Evolutionary conservation across 2,329 filamentous ascomycete species (phyloP).

Genomic region (Aureobasidium leucospermi): DNA sequence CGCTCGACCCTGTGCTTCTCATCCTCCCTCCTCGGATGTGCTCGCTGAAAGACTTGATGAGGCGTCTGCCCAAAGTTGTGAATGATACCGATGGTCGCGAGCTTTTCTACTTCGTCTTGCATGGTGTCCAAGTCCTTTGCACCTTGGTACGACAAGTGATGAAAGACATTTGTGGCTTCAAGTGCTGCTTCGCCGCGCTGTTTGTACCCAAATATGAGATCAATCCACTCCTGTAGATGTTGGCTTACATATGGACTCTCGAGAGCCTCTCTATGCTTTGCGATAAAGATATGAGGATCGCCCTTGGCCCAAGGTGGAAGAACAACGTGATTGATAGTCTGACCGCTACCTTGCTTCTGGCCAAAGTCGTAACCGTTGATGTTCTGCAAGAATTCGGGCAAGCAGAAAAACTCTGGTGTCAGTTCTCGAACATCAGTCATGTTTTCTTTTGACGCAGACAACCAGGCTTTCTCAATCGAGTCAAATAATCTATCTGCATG

Average conservation of each 20-base stretch:
- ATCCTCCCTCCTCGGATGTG: conserved; percentile 65
- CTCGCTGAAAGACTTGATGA: conserved; percentile 80
- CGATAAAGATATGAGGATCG: conserved; percentile 89
- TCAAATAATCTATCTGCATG: conserved; percentile 94
- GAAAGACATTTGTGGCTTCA: conserved; percentile 90
- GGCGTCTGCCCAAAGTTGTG: conserved; percentile 98
- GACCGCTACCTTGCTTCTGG: conserved; percentile 68
- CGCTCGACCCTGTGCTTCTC: conserved; percentile 55
- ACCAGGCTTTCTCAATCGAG: conserved; percentile 85
- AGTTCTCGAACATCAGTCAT: conserved; percentile 92
- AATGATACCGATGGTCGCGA: conserved; percentile 89
- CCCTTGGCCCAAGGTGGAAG: conserved; percentile 97
- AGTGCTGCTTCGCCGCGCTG: conserved; percentile 88
- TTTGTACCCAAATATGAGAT: conserved; percentile 88
- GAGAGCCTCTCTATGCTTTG: conserved; percentile 89
- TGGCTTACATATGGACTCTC: conserved; percentile 90
- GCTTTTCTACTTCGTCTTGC: conserved; percentile 74
- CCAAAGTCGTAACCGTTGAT: conserved; percentile 94
- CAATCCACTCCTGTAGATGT: conserved; percentile 89
- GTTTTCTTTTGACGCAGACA: conserved; percentile 78
- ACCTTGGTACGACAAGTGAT: conserved; percentile 89
- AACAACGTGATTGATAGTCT: conserved; percentile 74
- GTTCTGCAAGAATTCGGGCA: conserved; percentile 92
- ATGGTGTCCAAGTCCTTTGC: conserved; percentile 90
- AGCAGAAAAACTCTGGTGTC: conserved; percentile 94